A percentile compares a stretch with the other conserved stretches of the same genome.
These are phyloP conservation scores for Penicillium expansum DNA, from an alignment of 2,329 filamentous ascomycete species.

Conservation along the genomic window DNA sequence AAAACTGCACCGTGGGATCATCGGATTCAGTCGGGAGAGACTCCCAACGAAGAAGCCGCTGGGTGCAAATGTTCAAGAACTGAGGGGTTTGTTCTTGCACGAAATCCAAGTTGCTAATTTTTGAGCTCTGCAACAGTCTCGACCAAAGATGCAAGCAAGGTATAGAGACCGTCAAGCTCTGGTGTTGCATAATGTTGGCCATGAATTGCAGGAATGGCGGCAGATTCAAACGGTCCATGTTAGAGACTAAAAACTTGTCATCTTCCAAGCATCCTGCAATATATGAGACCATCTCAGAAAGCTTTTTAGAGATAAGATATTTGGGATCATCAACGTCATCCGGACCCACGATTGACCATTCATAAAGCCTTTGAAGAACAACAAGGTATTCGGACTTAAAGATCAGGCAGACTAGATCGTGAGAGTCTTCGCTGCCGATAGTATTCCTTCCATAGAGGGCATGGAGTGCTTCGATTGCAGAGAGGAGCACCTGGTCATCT, in stretches of 20 bases:
- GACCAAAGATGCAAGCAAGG: constrained; percentile 89
- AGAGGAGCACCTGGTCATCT: constrained; percentile 71
- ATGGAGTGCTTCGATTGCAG: constrained; percentile 78
- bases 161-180: constrained; percentile 89
- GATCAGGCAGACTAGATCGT: constrained; percentile 73
- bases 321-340: constrained; percentile 86
- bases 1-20: constrained; percentile 74
- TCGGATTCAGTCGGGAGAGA: constrained; percentile 76
- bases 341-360: constrained; percentile 75
- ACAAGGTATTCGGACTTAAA: constrained; percentile 69
- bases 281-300: constrained; percentile 88
- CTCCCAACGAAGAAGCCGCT: constrained; percentile 83
- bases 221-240: constrained; percentile 58
- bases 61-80: constrained; percentile 77
- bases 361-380: constrained; percentile 70
- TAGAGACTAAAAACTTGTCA: constrained; percentile 66
- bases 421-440: constrained; percentile 74
- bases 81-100: constrained; percentile 66
- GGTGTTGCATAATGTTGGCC: constrained; percentile 73
- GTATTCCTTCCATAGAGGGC: constrained; percentile 72
- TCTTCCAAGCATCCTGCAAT: constrained; percentile 81
- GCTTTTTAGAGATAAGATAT: constrained; percentile 88
- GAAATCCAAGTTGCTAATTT: constrained; percentile 60
- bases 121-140: constrained; percentile 69
- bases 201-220: constrained; percentile 76